Evolutionary conservation across 257 asterid genomes (phyloP).

Genomic region (Primulina huaijiensis): DNA sequence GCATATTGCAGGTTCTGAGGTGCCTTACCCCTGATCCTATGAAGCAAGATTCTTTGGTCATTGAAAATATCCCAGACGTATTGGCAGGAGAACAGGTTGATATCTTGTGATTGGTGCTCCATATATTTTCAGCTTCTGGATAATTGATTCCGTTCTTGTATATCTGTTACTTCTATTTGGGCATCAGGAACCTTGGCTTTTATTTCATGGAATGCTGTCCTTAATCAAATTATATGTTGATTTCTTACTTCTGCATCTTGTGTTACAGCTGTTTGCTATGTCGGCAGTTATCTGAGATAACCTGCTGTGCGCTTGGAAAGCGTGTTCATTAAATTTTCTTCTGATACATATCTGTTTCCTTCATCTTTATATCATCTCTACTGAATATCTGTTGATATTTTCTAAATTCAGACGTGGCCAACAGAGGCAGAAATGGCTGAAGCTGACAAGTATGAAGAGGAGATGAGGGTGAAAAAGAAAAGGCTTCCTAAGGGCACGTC

Average conservation of each 20-base stretch:
- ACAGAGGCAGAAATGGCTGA: conserved; percentile 96
- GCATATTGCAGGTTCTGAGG: conserved; percentile 58
- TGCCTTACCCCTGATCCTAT: conserved; percentile 78
- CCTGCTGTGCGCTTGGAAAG: not conserved
- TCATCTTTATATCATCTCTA: conserved; percentile 14
- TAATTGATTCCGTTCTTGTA: not conserved
- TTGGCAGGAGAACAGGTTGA: conserved; percentile 97
- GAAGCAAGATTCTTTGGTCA: conserved; percentile 78
- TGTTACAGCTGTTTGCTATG: not conserved
- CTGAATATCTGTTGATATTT: conserved; percentile 12
- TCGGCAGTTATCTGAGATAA: conserved; percentile 1
- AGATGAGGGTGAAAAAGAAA: conserved; percentile 59
- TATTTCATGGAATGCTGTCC: not conserved
- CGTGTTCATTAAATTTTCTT: conserved; percentile 20
- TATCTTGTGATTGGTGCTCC: not conserved
- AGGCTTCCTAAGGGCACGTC: conserved; percentile 77
- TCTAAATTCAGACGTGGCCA: conserved; percentile 81
- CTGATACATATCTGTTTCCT: conserved; percentile 1
- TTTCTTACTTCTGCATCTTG: not conserved
- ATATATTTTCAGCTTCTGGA: conserved; percentile 22
- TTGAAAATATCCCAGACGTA: conserved; percentile 77
- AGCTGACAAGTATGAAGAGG: conserved; percentile 56
- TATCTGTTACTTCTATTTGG: not conserved
- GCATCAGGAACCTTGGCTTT: not conserved
- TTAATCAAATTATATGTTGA: not conserved